Evolutionary conservation across 306 rosid genomes (phyloP).

Genomic region (Vigna reflexopilosa): DNA sequence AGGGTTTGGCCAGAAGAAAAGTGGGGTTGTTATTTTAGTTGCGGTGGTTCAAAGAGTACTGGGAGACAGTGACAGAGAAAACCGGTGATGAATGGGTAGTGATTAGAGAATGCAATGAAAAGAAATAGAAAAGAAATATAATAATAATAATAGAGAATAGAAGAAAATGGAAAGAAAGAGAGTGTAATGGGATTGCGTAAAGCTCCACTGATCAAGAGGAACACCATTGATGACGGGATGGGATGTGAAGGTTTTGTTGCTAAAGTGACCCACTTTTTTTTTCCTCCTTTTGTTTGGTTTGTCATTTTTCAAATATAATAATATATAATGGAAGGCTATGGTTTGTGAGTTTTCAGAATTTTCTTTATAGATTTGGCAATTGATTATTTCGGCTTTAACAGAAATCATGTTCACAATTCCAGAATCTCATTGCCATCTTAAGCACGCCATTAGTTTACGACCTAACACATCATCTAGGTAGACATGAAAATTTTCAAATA

Average conservation of each 20-base stretch:
- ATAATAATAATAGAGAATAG: not conserved
- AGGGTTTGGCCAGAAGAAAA: constrained; percentile 7
- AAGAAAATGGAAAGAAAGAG: constrained; percentile 8
- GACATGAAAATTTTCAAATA: not conserved
- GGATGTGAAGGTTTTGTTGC: constrained; percentile 43
- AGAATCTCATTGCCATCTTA: constrained; percentile 15
- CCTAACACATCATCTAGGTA: not conserved
- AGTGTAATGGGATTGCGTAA: constrained; percentile 83
- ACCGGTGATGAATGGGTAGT: not conserved
- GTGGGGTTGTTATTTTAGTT: not conserved
- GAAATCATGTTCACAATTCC: constrained; percentile 7
- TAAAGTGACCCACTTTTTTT: constrained; percentile 43
- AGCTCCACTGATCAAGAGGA: constrained; percentile 65
- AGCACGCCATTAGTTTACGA: constrained; percentile 5
- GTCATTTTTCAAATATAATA: constrained; percentile 37
- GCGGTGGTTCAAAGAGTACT: constrained; percentile 37
- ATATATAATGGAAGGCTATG: not conserved
- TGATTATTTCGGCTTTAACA: not conserved
- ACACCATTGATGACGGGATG: constrained; percentile 43
- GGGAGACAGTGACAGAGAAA: constrained; percentile 16
- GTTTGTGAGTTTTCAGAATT: not conserved
- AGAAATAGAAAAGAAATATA: no score
- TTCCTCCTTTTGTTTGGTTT: constrained; percentile 36
- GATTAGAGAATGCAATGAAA: not conserved
- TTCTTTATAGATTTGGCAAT: not conserved